Conservation (phyloP, 1,284 basidiomycete species). For the Trichosporon asahii region DNA sequence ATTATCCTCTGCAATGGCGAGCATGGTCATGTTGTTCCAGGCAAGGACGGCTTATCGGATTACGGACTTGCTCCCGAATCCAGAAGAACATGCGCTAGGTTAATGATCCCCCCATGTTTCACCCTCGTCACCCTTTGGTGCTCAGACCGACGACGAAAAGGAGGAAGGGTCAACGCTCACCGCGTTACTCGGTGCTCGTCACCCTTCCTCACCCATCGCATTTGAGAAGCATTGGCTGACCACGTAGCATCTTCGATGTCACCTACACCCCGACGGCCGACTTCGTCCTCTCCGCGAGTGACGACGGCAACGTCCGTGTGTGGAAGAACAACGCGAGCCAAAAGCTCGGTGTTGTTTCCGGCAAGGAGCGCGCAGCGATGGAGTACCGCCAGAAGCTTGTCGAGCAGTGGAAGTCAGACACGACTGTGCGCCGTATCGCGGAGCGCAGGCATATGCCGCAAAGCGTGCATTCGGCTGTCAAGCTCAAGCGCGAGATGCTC, state of each 20-base stretch:
- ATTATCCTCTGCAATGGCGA: background rate
- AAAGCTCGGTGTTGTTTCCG: conserved; percentile 84
- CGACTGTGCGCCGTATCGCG: conserved; percentile 75
- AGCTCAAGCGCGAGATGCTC: conserved; percentile 90
- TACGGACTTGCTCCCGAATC: background rate
- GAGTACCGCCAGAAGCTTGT: conserved; percentile 89
- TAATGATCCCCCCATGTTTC: background rate
- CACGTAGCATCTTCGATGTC: conserved; percentile 55
- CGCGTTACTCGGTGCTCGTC: background rate
- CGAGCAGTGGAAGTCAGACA: conserved; percentile 82
- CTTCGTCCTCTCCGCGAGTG: conserved; percentile 89
- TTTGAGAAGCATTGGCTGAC: background rate
- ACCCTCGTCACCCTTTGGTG: background rate
- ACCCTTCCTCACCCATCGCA: background rate
- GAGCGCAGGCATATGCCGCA: conserved; percentile 85
- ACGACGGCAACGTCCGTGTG: conserved; percentile 93
- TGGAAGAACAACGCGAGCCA: conserved; percentile 95
- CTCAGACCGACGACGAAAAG: background rate
- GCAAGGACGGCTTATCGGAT: background rate
- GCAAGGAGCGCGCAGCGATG: conserved; percentile 85
- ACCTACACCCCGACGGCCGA: conserved; percentile 83
- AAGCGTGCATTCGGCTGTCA: conserved; percentile 78
- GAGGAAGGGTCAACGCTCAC: background rate
- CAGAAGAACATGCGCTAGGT: background rate
- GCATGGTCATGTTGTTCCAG: background rate